phyloP scores from a whole-genome alignment of 257 asterid species.

The Jasminum sambac region DNA sequence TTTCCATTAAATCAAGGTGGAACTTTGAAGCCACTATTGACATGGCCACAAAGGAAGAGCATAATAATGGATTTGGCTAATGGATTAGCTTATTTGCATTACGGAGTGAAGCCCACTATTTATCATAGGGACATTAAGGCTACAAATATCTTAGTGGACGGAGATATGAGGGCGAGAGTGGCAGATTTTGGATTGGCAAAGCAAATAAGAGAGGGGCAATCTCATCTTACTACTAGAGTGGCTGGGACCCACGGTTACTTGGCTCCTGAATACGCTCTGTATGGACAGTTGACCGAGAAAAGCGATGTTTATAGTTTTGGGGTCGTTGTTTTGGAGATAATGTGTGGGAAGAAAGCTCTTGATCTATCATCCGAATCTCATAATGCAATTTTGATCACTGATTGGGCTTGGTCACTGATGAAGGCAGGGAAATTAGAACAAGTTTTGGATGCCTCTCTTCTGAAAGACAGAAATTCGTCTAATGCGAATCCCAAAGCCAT shows the following conservation, averaged over 20 bases:
- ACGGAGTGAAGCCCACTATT: constrained; percentile 83
- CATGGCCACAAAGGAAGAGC: constrained; percentile 83
- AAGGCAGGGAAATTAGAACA: constrained; percentile 58
- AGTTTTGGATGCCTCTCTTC: constrained; percentile 51
- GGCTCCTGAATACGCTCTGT: constrained; percentile 91
- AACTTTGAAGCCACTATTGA: constrained; percentile 31
- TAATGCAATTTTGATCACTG: constrained; percentile 57
- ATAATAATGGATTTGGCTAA: constrained; percentile 84
- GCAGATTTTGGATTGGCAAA: constrained; percentile 90
- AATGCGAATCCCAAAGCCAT: constrained; percentile 57
- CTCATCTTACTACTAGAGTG: constrained; percentile 85
- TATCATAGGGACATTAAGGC: constrained; percentile 87
- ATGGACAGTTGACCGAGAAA: constrained; percentile 85
- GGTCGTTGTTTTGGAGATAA: constrained; percentile 80
- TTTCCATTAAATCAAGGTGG: constrained; percentile 29
- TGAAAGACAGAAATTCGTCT: constrained; percentile 43
- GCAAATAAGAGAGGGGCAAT: constrained; percentile 72
- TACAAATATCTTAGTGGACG: constrained; percentile 75
- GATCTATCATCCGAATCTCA: constrained; percentile 62
- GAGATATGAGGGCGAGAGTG: constrained; percentile 82
- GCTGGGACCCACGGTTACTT: constrained; percentile 95
- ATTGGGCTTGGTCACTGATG: constrained; percentile 91
- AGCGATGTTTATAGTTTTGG: constrained; percentile 95
- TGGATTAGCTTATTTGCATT: constrained; percentile 70
- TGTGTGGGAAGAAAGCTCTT: constrained; percentile 91